A percentile compares a stretch with the other conserved stretches of the same genome.
These are phyloP conservation scores for Yarrowia phangngaensis DNA, from an alignment of 805 yeast genomes.

Conservation along the genomic window DNA sequence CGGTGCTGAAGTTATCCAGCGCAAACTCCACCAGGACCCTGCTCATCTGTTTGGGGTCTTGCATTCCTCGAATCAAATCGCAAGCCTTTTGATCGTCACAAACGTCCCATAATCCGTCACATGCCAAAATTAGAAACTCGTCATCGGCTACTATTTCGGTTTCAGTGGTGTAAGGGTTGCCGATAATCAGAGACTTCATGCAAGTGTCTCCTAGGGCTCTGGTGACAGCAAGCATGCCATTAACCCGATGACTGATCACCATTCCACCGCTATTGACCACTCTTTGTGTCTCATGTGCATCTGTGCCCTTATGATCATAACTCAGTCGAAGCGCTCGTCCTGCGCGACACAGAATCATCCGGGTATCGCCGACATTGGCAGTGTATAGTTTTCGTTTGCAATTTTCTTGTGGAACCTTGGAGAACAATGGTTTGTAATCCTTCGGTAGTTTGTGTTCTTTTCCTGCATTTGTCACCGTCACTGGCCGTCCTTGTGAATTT, in stretches of 20 bases:
- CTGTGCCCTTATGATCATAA: slow-evolving; percentile 92
- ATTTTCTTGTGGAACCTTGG: not conserved
- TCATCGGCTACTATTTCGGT: slow-evolving; percentile 67
- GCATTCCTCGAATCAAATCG: slow-evolving; percentile 53
- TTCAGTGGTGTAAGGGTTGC: slow-evolving; percentile 87
- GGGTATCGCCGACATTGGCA: slow-evolving; percentile 92
- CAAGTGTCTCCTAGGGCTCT: slow-evolving; percentile 91
- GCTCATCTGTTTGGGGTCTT: slow-evolving; percentile 65
- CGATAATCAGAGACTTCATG: slow-evolving; percentile 83
- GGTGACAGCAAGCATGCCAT: slow-evolving; percentile 93
- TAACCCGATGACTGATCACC: slow-evolving; percentile 84
- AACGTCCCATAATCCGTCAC: slow-evolving; percentile 98
- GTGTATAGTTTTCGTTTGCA: slow-evolving; percentile 68
- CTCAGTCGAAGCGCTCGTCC: slow-evolving; percentile 74
- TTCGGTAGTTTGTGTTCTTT: slow-evolving; percentile 6
- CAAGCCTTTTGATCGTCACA: slow-evolving; percentile 81
- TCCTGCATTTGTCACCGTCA: slow-evolving; percentile 21
- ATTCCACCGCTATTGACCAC: slow-evolving; percentile 79
- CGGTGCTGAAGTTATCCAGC: slow-evolving; percentile 73
- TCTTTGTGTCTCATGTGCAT: slow-evolving; percentile 68
- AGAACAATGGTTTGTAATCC: slow-evolving; percentile 5
- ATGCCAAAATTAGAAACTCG: slow-evolving; percentile 81
- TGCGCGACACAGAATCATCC: slow-evolving; percentile 72
- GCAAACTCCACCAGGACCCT: slow-evolving; percentile 67
- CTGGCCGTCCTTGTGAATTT: slow-evolving; percentile 27